phyloP scores from a whole-genome alignment of 2,329 filamentous ascomycete genomes.

The Sporothrix protearum region DNA sequence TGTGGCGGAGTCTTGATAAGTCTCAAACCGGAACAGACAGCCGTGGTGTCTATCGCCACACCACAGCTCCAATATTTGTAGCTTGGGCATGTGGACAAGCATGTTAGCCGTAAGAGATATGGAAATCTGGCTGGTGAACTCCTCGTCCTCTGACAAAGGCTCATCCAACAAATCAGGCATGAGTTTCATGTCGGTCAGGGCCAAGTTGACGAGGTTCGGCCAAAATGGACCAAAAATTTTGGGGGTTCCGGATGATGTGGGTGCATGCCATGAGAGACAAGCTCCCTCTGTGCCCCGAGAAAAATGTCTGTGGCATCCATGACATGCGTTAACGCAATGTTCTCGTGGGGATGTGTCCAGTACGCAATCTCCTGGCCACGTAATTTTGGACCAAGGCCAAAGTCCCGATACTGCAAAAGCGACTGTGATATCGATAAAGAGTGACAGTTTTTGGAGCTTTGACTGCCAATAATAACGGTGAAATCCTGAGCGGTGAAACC shows the following conservation, averaged over 20 bases:
- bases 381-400: not conserved
- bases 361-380: not conserved
- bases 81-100: not conserved
- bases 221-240: not conserved
- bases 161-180: not conserved
- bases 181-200: not conserved
- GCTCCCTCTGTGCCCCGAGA: not conserved
- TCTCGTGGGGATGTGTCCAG: not conserved
- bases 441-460: not conserved
- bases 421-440: not conserved
- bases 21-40: not conserved
- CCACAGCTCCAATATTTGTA: not conserved
- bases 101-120: not conserved
- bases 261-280: not conserved
- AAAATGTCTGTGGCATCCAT: not conserved
- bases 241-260: not conserved
- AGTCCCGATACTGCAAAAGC: not conserved
- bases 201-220: not conserved
- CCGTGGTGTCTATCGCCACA: not conserved
- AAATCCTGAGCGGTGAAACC: too few relatives aligned
- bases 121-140: not conserved
- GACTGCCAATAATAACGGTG: not conserved
- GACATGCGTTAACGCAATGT: not conserved
- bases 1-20: not conserved
- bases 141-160: not conserved